These are phyloP conservation scores for Silybum marianum DNA, from an alignment of 129 eudicot species.

Conservation along the genomic window DNA sequence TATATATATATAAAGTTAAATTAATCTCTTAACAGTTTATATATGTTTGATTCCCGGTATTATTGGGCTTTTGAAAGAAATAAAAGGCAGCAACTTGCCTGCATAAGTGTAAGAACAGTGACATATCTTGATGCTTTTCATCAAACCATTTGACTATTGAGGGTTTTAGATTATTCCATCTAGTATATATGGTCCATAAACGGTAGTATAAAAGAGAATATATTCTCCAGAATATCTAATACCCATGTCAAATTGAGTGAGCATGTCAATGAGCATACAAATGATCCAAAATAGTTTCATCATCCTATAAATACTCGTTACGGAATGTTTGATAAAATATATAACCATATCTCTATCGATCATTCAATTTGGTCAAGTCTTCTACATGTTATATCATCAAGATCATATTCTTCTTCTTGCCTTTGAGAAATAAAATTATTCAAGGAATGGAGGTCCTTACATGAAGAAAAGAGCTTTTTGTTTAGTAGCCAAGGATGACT, in stretches of 20 bases:
- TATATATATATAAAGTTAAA: background rate
- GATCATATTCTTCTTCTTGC: background rate
- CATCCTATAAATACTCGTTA: background rate
- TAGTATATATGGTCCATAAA: slow-evolving; percentile 15
- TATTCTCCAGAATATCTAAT: slow-evolving; percentile 5
- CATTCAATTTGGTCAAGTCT: background rate
- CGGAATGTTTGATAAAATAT: background rate
- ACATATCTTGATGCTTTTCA: background rate
- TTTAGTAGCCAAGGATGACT: slow-evolving; percentile 53
- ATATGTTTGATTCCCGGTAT: background rate
- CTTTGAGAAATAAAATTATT: background rate
- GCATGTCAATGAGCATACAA: background rate
- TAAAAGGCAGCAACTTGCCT: background rate
- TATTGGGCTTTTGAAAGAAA: background rate
- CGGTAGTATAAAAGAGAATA: slow-evolving; percentile 16
- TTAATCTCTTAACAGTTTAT: background rate
- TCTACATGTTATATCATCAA: background rate
- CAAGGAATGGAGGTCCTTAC: slow-evolving; percentile 17
- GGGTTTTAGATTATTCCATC: slow-evolving; percentile 18
- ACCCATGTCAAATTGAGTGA: background rate
- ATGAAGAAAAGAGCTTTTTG: slow-evolving; percentile 31
- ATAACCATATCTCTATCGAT: background rate
- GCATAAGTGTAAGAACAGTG: background rate
- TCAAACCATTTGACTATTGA: slow-evolving; percentile 20
- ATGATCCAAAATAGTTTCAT: background rate